Base-by-base conservation (phyloP, 2,329 filamentous ascomycete species). In the Ophiostoma angusticollis region DNA sequence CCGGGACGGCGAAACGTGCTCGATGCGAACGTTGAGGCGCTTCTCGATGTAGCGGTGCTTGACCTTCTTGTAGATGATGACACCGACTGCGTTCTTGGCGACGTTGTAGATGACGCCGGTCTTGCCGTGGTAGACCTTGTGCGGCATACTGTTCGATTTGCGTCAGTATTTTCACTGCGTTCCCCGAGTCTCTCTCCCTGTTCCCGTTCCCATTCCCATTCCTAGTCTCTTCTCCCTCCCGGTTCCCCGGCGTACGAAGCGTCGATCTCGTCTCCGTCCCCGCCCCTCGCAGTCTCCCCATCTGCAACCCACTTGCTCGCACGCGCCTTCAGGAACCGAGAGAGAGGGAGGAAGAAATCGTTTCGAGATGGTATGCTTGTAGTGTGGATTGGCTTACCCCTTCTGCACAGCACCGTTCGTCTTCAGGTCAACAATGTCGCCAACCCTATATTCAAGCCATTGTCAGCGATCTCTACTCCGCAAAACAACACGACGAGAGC, bases 91-190 rank as follows among this genome's bases (percentile, higher is more conserved):
- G 58, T 78, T 83, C 80, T 95, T 94, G 70, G 89, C 91, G 59
- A 98, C 91, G 76, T 98, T 98, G 84, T 93, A 94, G 70, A 94
- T 72, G 58, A 94, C 84, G 63, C 86, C 86, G 50, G 87, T 94
- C 84, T 96, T 96, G 62, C 89, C 91, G 78, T 96, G 87, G 81
- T 93, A 95, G 71, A 94, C 83, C 78, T 95, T 95, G 81, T 87
- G 86, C 58, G 89, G 87, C 85, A 94, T 91, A 74, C 85, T 86
- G 58, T 63, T 55, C 12, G 9, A 17, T 45, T 45, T 45, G 38
- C 43, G 44, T 45, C 44, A 47, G 47, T 29, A 7, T 23, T 22
- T 5, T 47, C 48, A 45, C 47, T 39, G 49, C 54, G 66, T 46
- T 37, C 39, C 31, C 9, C 31, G 34, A 16, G 25, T 23, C 21